These are phyloP conservation scores for Lepraria neglecta DNA, from an alignment of 495 filamentous ascomycete species.

Conservation along the genomic window DNA sequence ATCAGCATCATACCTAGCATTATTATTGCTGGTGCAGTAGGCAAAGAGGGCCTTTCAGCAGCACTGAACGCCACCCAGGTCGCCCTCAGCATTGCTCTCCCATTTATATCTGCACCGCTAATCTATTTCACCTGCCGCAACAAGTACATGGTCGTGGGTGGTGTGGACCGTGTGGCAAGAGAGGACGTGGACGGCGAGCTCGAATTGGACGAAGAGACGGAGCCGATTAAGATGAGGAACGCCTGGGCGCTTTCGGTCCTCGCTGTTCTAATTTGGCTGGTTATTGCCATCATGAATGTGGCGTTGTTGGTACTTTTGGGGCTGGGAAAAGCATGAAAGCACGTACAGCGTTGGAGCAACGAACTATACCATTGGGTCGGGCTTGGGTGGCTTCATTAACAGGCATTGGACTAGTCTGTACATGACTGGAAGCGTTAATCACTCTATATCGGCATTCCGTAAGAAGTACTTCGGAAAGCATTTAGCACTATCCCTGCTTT, in stretches of 20 bases:
- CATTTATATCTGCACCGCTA: conserved; percentile 74
- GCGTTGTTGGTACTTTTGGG: conserved; percentile 65
- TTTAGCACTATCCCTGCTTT: too few relatives aligned
- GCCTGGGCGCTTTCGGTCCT: conserved; percentile 49
- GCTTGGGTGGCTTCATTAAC: neutral
- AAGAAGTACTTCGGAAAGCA: too few relatives aligned
- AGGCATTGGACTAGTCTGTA: neutral
- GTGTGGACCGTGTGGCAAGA: conserved; percentile 22
- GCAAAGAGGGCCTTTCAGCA: conserved; percentile 60
- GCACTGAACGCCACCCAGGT: conserved; percentile 76
- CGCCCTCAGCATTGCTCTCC: conserved; percentile 70
- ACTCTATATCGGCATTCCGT: neutral
- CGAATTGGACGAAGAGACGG: conserved; percentile 29
- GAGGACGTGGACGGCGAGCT: conserved; percentile 29
- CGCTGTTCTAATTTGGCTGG: conserved; percentile 56
- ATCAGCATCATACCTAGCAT: conserved; percentile 78
- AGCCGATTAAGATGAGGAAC: conserved; percentile 55
- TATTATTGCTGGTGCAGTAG: conserved; percentile 73
- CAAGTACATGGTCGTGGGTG: conserved; percentile 69
- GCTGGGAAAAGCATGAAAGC: conserved; percentile 43
- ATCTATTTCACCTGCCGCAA: conserved; percentile 82
- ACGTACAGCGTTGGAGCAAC: neutral
- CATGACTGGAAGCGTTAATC: neutral
- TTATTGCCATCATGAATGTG: conserved; percentile 68
- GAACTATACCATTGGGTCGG: neutral